These are phyloP conservation scores for Porphyrellus cyaneotinctus DNA, from an alignment of 768 basidiomycete genomes.

Conservation along the genomic window DNA sequence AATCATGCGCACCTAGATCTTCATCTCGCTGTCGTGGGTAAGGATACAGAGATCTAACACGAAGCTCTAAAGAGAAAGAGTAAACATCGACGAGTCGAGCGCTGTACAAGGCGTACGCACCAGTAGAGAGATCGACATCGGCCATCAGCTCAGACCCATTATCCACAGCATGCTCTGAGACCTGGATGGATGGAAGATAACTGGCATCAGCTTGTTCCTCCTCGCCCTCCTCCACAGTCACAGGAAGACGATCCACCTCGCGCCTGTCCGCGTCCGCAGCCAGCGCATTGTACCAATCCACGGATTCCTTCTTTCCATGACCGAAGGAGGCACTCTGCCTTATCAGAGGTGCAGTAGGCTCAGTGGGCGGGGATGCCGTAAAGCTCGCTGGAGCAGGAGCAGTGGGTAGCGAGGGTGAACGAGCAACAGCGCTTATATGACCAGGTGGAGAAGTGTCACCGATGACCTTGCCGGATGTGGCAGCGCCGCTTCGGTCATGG, in stretches of 20 bases:
- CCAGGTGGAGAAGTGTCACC: slow-evolving; percentile 68
- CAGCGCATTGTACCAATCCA: slow-evolving; percentile 89
- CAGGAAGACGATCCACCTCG: slow-evolving; percentile 40
- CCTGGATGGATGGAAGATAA: slow-evolving; percentile 52
- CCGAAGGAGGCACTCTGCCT: slow-evolving; percentile 16
- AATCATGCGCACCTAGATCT: slow-evolving; percentile 69
- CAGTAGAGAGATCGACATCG: slow-evolving; percentile 64
- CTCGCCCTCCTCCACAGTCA: slow-evolving; percentile 61
- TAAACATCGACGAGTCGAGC: slow-evolving; percentile 1
- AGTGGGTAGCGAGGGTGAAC: slow-evolving; percentile 31
- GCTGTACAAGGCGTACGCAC: slow-evolving; percentile 36
- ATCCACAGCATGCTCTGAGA: slow-evolving; percentile 44
- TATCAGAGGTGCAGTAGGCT: slow-evolving; percentile 17
- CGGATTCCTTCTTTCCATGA: slow-evolving; percentile 63
- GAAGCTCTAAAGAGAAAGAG: slow-evolving; percentile 48
- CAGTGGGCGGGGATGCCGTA: slow-evolving; percentile 19
- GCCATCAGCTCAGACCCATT: slow-evolving; percentile 50
- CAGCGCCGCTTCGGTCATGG: slow-evolving; percentile 72
- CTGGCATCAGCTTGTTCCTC: slow-evolving; percentile 36
- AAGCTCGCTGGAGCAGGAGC: background rate
- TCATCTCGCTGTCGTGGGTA: slow-evolving; percentile 86
- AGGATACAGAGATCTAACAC: slow-evolving; percentile 75
- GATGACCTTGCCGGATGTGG: slow-evolving; percentile 63
- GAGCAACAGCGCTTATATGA: slow-evolving; percentile 57
- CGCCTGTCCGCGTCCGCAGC: slow-evolving; percentile 62